These are phyloP conservation scores for Delonix regia DNA, from an alignment of 306 rosid species.

Conservation along the genomic window DNA sequence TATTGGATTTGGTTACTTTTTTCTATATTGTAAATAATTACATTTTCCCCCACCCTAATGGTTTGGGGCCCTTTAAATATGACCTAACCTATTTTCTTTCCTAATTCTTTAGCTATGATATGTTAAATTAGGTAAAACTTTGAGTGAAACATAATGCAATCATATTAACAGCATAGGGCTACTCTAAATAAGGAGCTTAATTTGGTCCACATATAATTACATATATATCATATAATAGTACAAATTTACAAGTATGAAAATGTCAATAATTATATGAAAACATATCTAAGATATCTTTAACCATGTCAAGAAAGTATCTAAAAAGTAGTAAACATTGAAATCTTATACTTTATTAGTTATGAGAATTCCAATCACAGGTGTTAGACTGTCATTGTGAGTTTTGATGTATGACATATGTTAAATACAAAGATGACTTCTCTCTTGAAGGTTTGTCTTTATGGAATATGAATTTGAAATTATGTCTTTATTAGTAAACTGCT, in stretches of 20 bases:
- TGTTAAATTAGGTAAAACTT: background rate
- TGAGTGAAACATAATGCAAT: background rate
- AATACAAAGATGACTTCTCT: background rate
- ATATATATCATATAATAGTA: background rate
- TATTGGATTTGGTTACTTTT: background rate
- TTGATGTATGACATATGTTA: background rate
- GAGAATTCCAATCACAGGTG: conserved; percentile 12
- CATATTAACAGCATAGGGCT: no score
- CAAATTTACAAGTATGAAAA: background rate
- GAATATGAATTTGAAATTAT: conserved; percentile 26
- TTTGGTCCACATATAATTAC: background rate
- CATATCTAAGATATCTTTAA: background rate
- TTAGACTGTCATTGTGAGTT: background rate
- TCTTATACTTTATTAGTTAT: background rate
- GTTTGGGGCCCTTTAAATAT: background rate
- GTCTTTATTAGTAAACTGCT: background rate
- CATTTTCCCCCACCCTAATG: background rate
- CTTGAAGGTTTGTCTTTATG: background rate
- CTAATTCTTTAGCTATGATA: background rate
- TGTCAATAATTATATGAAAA: background rate
- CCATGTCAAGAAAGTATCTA: background rate
- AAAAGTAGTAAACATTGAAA: background rate
- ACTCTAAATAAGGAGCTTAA: no score
- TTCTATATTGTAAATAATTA: background rate
- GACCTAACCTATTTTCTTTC: background rate